Conservation (phyloP, 805 yeast genomes). For the Zygosaccharomyces siamensis region DNA sequence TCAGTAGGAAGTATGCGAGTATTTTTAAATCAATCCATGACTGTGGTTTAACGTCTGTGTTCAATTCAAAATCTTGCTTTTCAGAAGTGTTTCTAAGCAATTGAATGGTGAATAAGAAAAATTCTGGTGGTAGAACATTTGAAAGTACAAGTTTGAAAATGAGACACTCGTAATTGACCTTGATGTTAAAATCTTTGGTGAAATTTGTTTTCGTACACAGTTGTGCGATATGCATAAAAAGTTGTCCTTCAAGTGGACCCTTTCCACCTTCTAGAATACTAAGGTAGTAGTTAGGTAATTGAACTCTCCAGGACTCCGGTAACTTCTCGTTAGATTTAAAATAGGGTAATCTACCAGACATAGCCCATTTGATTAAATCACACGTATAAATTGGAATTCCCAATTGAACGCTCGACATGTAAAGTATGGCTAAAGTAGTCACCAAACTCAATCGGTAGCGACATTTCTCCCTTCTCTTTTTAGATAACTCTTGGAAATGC, state of each 20-base stretch:
- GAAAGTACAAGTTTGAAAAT: slow-evolving; percentile 21
- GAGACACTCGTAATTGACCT: slow-evolving; percentile 18
- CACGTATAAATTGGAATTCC: slow-evolving; percentile 46
- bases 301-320: slow-evolving; percentile 37
- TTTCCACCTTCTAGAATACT: slow-evolving; percentile 38
- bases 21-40: slow-evolving; percentile 24
- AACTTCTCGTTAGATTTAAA: slow-evolving; percentile 38
- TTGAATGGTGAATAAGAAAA: slow-evolving; percentile 19
- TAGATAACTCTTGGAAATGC: slow-evolving; percentile 7
- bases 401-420: slow-evolving; percentile 46
- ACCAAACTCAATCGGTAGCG: slow-evolving; percentile 19
- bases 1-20: slow-evolving; percentile 22
- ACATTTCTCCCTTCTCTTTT: neutral
- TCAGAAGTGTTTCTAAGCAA: slow-evolving; percentile 11
- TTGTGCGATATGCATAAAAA: slow-evolving; percentile 32
- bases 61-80: slow-evolving; percentile 11
- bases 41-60: slow-evolving; percentile 9
- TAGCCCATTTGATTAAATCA: slow-evolving; percentile 44
- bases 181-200: slow-evolving; percentile 10
- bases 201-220: slow-evolving; percentile 13
- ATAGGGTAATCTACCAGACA: slow-evolving; percentile 47
- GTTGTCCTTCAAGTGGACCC: slow-evolving; percentile 39
- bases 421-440: slow-evolving; percentile 40
- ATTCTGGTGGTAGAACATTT: slow-evolving; percentile 26
- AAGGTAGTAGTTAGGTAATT: slow-evolving; percentile 39